Evolutionary conservation across 2,329 filamentous ascomycete genomes (phyloP).

Genomic region (Curvularia eragrostidis): DNA sequence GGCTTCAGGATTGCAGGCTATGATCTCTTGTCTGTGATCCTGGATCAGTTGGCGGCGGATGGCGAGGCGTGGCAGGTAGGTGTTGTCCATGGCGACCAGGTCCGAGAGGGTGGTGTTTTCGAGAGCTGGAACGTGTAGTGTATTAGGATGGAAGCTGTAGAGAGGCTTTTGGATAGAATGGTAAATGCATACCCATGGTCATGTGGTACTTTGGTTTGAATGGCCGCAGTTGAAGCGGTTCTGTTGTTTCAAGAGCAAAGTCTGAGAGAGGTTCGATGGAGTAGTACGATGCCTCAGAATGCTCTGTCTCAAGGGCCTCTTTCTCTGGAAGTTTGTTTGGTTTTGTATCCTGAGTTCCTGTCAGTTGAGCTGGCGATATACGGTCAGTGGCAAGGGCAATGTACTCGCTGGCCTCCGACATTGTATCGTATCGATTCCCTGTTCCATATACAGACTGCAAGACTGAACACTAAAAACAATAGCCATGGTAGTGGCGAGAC

Average conservation of each 20-base stretch:
- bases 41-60: conserved; percentile 58
- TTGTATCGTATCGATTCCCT: neutral
- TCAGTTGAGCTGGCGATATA: neutral
- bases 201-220: conserved; percentile 69
- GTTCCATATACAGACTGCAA: neutral
- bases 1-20: conserved; percentile 46
- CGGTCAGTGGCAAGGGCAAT: neutral
- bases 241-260: conserved; percentile 60
- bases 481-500: neutral
- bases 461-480: neutral
- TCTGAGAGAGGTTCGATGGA: conserved; percentile 55
- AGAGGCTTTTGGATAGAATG: neutral
- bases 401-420: neutral
- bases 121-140: conserved; percentile 53
- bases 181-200: conserved; percentile 63
- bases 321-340: neutral
- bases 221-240: conserved; percentile 62
- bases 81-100: conserved; percentile 66
- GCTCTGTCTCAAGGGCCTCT: conserved; percentile 1
- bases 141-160: neutral
- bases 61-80: conserved; percentile 60
- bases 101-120: conserved; percentile 61
- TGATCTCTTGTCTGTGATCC: conserved; percentile 52
- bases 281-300: conserved; percentile 45
- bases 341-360: neutral